phyloP scores from a whole-genome alignment of 768 basidiomycete species.

The Lactifluus piperatus region DNA sequence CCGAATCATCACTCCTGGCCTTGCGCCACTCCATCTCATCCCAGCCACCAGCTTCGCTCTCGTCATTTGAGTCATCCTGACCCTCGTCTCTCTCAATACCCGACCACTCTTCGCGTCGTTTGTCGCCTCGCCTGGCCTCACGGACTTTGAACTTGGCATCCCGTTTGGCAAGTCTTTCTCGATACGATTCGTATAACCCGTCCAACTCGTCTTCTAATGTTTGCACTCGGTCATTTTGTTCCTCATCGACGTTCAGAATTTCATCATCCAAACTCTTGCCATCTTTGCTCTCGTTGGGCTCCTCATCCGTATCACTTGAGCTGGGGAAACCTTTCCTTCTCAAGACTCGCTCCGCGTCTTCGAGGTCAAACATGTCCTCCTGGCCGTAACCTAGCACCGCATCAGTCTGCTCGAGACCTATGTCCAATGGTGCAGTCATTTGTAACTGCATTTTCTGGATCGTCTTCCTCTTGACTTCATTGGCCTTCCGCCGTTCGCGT shows the following conservation, averaged over 20 bases:
- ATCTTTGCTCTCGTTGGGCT: slow-evolving; percentile 33
- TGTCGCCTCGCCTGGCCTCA: slow-evolving; percentile 64
- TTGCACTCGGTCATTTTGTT: slow-evolving; percentile 49
- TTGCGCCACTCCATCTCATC: slow-evolving; percentile 54
- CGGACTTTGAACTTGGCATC: slow-evolving; percentile 84
- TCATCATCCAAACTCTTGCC: slow-evolving; percentile 38
- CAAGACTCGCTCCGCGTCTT: slow-evolving; percentile 42
- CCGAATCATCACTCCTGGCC: slow-evolving; percentile 32
- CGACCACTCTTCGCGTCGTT: slow-evolving; percentile 71
- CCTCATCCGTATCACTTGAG: slow-evolving; percentile 25
- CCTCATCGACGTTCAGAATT: slow-evolving; percentile 56
- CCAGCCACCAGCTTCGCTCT: slow-evolving; percentile 52
- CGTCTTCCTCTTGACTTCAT: slow-evolving; percentile 81
- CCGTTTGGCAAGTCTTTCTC: slow-evolving; percentile 65
- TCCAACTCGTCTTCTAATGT: slow-evolving; percentile 83
- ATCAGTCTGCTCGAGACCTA: slow-evolving; percentile 82
- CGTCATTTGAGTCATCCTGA: slow-evolving; percentile 31
- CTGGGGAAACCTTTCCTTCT: slow-evolving; percentile 32
- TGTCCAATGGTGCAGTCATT: slow-evolving; percentile 97
- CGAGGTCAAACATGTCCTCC: slow-evolving; percentile 85
- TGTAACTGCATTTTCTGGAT: slow-evolving; percentile 93
- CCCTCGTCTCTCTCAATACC: slow-evolving; percentile 46
- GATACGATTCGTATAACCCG: slow-evolving; percentile 81
- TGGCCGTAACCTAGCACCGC: slow-evolving; percentile 62
- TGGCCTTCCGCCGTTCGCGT: slow-evolving; percentile 74